These are phyloP conservation scores for Ophiostoma ips DNA, from an alignment of 2,329 filamentous ascomycete genomes.

Conservation along the genomic window DNA sequence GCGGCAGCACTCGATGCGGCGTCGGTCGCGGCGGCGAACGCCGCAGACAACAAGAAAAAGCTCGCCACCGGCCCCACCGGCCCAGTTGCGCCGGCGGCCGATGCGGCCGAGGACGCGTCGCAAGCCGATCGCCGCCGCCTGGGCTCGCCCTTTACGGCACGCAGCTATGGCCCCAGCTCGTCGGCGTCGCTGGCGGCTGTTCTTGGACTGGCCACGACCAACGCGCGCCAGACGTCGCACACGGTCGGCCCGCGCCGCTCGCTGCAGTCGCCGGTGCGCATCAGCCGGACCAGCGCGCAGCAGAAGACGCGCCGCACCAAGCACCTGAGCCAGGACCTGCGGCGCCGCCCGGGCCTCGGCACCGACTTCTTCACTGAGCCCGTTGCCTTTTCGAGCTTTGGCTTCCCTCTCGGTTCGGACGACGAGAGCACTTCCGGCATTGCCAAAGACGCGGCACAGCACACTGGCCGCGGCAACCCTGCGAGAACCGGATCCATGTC, in stretches of 20 bases:
- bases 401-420: conserved; percentile 13
- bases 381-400: conserved; percentile 12
- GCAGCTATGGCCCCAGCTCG: conserved; percentile 49
- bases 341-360: conserved; percentile 41
- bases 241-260: conserved; percentile 36
- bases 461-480: no score
- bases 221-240: conserved; percentile 27
- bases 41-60: neutral
- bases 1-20: neutral
- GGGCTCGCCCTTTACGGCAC: conserved; percentile 41
- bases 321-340: conserved; percentile 32
- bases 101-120: conserved; percentile 15
- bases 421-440: conserved; percentile 14
- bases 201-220: conserved; percentile 23
- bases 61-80: neutral
- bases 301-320: conserved; percentile 38
- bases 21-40: neutral
- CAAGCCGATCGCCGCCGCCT: conserved; percentile 26
- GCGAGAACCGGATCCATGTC: conserved; percentile 15
- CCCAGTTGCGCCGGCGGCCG: neutral
- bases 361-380: conserved; percentile 41
- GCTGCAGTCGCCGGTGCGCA: conserved; percentile 39
- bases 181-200: conserved; percentile 33
- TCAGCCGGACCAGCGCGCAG: conserved; percentile 40
- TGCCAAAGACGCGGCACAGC: no score